A percentile compares a stretch with the other conserved stretches of the same genome.
phyloP scores from a whole-genome alignment of 305 asterid species.

The Rubia balearica region DNA sequence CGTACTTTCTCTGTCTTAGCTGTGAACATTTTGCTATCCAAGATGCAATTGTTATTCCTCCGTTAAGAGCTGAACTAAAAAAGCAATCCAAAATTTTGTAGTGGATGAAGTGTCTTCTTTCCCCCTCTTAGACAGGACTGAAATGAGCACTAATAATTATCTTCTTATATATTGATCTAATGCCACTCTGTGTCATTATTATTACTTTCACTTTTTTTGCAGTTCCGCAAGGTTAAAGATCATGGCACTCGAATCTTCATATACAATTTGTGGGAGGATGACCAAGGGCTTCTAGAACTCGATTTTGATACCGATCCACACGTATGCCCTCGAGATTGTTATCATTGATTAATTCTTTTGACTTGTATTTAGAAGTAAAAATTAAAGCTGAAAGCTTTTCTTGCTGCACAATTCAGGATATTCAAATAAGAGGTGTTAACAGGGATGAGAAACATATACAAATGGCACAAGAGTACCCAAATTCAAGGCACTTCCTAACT shows the following conservation, averaged over 20 bases:
- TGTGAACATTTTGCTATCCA: not conserved
- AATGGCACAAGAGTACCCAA: constrained; percentile 74
- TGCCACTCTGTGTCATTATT: not conserved
- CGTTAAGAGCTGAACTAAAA: not conserved
- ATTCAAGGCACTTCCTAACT: constrained; percentile 92
- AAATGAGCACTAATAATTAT: not conserved
- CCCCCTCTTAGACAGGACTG: not conserved
- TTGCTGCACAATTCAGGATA: constrained; percentile 49
- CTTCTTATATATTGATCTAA: not conserved
- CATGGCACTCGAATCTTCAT: constrained; percentile 81
- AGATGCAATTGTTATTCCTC: not conserved
- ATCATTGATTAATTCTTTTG: constrained; percentile 14
- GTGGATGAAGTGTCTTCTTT: not conserved
- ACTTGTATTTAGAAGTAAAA: not conserved
- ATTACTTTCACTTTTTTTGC: constrained; percentile 2
- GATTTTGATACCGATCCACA: constrained; percentile 80
- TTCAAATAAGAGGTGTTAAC: constrained; percentile 95
- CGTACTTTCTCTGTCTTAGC: not conserved
- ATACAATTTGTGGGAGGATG: constrained; percentile 98
- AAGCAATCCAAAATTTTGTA: not conserved
- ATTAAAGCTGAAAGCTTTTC: constrained; percentile 8
- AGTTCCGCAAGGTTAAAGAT: constrained; percentile 73
- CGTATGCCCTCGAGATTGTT: constrained; percentile 34
- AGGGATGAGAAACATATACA: constrained; percentile 85
- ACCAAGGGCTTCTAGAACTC: constrained; percentile 76